Conservation (phyloP, 2,329 filamentous ascomycete species). For the Colletotrichum navitas region DNA sequence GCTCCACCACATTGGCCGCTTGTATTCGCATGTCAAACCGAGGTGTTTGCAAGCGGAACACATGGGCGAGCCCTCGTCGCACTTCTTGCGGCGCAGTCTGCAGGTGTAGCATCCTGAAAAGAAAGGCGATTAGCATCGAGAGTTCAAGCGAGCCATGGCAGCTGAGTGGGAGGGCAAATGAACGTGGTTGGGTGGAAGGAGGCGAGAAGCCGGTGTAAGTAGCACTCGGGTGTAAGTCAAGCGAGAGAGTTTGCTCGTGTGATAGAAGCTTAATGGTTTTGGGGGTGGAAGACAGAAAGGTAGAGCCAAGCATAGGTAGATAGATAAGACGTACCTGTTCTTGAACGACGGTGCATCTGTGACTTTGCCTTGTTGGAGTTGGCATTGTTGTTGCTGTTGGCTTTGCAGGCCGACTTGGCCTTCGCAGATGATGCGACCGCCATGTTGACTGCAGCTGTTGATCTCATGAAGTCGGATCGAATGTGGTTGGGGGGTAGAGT, state of each 20-base stretch:
- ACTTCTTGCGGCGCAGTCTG: constrained; percentile 76
- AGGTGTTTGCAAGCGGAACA: constrained; percentile 79
- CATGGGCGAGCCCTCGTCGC: constrained; percentile 72
- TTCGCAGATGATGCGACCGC: constrained; percentile 71
- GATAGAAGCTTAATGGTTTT: constrained; percentile 31
- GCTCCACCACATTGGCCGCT: constrained; percentile 96
- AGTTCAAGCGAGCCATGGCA: constrained; percentile 25
- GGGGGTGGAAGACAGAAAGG: constrained; percentile 30
- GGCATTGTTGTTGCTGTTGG: constrained; percentile 59
- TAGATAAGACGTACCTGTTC: constrained; percentile 82
- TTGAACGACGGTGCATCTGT: constrained; percentile 93
- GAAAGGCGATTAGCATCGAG: constrained; percentile 29
- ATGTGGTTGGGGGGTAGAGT: constrained; percentile 71
- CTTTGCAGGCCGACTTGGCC: constrained; percentile 69
- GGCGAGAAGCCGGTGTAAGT: constrained; percentile 30
- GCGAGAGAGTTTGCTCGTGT: constrained; percentile 39
- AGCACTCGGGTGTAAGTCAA: constrained; percentile 49
- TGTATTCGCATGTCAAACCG: constrained; percentile 92
- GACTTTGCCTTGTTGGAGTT: constrained; percentile 77
- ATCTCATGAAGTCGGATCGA: constrained; percentile 58
- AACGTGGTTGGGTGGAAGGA: constrained; percentile 43
- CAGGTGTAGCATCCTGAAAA: constrained; percentile 75
- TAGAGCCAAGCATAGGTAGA: constrained; percentile 37
- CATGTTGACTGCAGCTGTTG: constrained; percentile 67
- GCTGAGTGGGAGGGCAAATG: constrained; percentile 42